Evolutionary conservation across 257 asterid species (phyloP).

Genomic region (Solanum lycopersicoides): DNA sequence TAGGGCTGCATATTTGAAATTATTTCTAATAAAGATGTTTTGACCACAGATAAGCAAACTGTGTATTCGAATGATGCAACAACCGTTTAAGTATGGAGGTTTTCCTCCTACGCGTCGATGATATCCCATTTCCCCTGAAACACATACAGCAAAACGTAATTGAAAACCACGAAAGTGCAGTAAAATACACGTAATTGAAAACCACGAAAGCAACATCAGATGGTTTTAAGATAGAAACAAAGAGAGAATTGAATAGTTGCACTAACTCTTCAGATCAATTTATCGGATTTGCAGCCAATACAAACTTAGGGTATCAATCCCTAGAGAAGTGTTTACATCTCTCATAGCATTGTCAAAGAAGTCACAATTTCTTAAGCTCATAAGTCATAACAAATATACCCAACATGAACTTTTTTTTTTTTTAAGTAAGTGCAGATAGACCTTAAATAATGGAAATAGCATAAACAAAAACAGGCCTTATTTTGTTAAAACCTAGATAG

Average conservation of each 20-base stretch:
- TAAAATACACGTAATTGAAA: too few species aligned
- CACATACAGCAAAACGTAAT: not conserved
- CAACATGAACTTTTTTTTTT: too few species aligned
- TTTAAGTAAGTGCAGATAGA: too few species aligned
- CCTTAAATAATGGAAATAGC: too few species aligned
- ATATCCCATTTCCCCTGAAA: constrained; percentile 69
- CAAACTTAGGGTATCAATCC: too few species aligned
- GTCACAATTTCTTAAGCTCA: not conserved
- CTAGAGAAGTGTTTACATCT: too few species aligned
- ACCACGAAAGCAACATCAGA: too few species aligned
- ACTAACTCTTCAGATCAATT: not conserved
- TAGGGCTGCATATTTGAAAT: not conserved
- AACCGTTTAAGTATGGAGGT: constrained; percentile 54
- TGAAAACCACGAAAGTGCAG: not conserved
- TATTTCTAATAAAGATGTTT: not conserved
- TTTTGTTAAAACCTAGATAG: too few species aligned
- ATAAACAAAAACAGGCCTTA: too few species aligned
- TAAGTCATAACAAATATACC: too few species aligned
- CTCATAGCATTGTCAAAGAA: too few species aligned
- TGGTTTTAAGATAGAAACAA: not conserved
- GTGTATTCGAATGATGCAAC: not conserved
- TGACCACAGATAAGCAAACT: not conserved
- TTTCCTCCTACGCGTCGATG: constrained; percentile 38
- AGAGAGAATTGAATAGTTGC: not conserved
- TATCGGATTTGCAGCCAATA: not conserved